phyloP scores from a whole-genome alignment of 148 eudicot genomes.

The Rhododendron ferrugineum region DNA sequence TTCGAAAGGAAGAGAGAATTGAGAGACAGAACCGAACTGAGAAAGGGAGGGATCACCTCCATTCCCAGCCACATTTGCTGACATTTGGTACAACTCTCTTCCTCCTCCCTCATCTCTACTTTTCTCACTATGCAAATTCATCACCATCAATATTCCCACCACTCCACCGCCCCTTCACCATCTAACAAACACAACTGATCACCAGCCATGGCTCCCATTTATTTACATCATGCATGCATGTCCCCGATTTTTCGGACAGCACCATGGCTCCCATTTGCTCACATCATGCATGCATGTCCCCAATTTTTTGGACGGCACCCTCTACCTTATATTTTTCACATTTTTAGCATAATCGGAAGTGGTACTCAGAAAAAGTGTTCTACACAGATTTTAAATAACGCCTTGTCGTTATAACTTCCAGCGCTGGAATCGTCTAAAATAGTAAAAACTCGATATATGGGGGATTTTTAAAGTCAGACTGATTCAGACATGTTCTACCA shows the following conservation, averaged over 20 bases:
- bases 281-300: not conserved
- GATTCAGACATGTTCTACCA: not conserved
- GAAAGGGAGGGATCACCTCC: not conserved
- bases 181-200: not conserved
- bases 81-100: not conserved
- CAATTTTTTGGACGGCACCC: not conserved
- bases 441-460: not conserved
- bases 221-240: not conserved
- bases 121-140: not conserved
- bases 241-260: not conserved
- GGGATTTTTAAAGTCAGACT: not conserved
- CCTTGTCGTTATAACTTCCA: not conserved
- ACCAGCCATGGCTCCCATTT: not conserved
- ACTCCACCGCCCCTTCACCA: not conserved
- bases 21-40: not conserved
- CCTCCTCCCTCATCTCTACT: not conserved
- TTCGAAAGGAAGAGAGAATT: not conserved
- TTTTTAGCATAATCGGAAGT: not conserved
- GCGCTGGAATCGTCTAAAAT: too few relatives aligned
- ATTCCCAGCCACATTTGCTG: not conserved
- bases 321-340: not conserved
- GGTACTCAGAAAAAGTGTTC: not conserved
- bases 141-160: not conserved
- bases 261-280: not conserved
- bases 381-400: not conserved